Percentiles rank a stretch among this genome's conserved stretches.
Evolutionary conservation across 306 rosid species (phyloP).

Genomic region (Inga leiocalycina): DNA sequence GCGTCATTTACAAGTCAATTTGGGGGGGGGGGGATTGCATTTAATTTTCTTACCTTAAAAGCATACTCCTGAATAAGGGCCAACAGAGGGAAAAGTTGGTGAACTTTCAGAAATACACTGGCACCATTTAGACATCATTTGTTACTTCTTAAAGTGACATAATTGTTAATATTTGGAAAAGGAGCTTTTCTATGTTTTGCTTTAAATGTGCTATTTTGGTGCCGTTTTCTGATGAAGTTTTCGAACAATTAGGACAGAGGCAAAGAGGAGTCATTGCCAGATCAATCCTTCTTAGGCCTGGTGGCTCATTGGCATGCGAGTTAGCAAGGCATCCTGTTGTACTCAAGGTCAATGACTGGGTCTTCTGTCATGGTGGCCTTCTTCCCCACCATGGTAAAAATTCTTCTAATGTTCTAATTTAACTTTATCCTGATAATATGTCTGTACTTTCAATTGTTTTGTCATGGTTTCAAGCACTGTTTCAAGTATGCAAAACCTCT

Average conservation of each 20-base stretch:
- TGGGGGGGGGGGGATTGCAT: too few species aligned
- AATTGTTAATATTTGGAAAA: constrained; percentile 14
- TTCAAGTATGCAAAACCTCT: constrained; percentile 31
- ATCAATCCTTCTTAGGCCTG: constrained; percentile 83
- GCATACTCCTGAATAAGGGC: constrained; percentile 9
- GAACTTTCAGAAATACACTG: background rate
- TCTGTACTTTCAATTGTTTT: background rate
- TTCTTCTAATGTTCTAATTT: constrained; percentile 16
- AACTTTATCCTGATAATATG: constrained; percentile 13
- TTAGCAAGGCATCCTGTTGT: constrained; percentile 78
- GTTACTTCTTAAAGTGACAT: background rate
- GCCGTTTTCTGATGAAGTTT: constrained; percentile 46
- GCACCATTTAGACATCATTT: constrained; percentile 15
- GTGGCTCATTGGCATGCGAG: constrained; percentile 78
- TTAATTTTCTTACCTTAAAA: background rate
- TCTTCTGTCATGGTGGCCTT: constrained; percentile 99
- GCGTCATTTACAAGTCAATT: background rate
- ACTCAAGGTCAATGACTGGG: constrained; percentile 94
- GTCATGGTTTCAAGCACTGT: constrained; percentile 11
- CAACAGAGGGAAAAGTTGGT: background rate
- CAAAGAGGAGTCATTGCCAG: constrained; percentile 90
- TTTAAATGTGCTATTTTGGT: constrained; percentile 25
- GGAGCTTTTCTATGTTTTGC: background rate
- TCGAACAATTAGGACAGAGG: constrained; percentile 81
- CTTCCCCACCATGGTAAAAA: constrained; percentile 95